phyloP scores from a whole-genome alignment of 768 basidiomycete genomes.

The Boletus fagicola region DNA sequence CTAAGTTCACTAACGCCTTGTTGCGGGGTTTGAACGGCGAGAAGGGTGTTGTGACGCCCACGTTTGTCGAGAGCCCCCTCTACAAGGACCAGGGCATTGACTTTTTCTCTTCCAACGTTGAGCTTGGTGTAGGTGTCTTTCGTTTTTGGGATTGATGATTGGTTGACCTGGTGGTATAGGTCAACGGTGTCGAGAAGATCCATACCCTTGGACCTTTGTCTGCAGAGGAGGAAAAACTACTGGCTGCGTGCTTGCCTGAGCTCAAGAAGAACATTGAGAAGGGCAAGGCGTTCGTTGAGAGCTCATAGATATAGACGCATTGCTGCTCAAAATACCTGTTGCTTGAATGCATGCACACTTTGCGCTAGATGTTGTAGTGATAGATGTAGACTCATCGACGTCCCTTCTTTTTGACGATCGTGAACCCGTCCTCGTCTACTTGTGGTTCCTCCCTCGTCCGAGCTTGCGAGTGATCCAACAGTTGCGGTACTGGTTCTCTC shows the following conservation, averaged over 20 bases:
- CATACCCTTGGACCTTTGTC: conserved; percentile 78
- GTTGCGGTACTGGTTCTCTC: conserved; percentile 53
- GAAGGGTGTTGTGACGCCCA: conserved; percentile 69
- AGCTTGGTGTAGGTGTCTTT: conserved; percentile 73
- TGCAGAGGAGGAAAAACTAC: conserved; percentile 78
- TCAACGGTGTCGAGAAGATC: conserved; percentile 91
- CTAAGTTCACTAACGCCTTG: conserved; percentile 62
- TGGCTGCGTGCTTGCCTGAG: conserved; percentile 86
- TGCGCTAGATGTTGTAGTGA: background rate
- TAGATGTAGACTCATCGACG: conserved; percentile 31
- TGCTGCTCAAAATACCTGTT: conserved; percentile 22
- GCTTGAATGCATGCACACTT: conserved; percentile 9
- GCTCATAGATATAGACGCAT: conserved; percentile 27
- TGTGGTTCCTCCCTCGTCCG: conserved; percentile 54
- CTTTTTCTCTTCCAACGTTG: conserved; percentile 93
- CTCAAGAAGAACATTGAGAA: conserved; percentile 98
- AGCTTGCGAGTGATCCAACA: conserved; percentile 43
- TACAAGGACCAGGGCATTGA: conserved; percentile 83
- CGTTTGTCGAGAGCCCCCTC: conserved; percentile 87
- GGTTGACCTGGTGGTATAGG: conserved; percentile 37
- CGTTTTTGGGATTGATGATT: background rate
- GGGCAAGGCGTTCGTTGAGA: conserved; percentile 75
- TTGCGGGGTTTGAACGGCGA: conserved; percentile 65
- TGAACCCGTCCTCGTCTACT: conserved; percentile 93
- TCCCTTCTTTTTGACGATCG: conserved; percentile 64